A percentile compares a stretch with the other conserved stretches of the same genome.
Conservation (phyloP, 257 asterid genomes). For the Cordia subcordata region DNA sequence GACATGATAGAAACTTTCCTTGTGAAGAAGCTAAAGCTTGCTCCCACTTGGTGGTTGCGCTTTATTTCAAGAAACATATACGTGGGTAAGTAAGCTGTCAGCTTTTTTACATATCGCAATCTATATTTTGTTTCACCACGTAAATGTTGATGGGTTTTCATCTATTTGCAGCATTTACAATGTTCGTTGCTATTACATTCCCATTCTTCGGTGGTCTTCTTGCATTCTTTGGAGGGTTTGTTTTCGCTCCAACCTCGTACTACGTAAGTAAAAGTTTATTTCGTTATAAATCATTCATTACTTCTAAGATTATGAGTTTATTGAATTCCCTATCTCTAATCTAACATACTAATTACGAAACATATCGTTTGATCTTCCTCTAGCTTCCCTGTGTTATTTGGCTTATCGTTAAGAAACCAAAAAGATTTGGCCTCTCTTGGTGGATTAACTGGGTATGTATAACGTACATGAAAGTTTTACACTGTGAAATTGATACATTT, state of each 20-base stretch:
- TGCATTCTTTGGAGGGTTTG: constrained; percentile 90
- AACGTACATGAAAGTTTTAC: neutral
- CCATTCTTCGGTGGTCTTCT: constrained; percentile 95
- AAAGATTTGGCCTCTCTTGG: constrained; percentile 58
- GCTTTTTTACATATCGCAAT: neutral
- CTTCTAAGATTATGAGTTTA: neutral
- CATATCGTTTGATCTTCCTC: neutral
- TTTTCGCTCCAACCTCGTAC: constrained; percentile 95
- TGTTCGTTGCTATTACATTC: constrained; percentile 79
- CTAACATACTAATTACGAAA: no score
- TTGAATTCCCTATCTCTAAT: neutral
- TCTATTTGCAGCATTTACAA: constrained; percentile 73
- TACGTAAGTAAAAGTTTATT: constrained; percentile 44
- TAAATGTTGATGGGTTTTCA: neutral
- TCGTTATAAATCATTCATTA: no score
- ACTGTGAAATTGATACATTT: no score
- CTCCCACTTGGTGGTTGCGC: constrained; percentile 63
- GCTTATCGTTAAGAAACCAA: constrained; percentile 73
- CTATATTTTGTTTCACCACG: neutral
- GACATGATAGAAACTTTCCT: constrained; percentile 87
- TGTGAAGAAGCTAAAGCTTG: constrained; percentile 59
- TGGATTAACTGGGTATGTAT: constrained; percentile 55
- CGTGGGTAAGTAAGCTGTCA: constrained; percentile 47
- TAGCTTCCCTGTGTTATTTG: constrained; percentile 87
- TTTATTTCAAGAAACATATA: constrained; percentile 58